Evolutionary conservation across 805 yeast genomes (phyloP).

Genomic region (Candida mattraensis): DNA sequence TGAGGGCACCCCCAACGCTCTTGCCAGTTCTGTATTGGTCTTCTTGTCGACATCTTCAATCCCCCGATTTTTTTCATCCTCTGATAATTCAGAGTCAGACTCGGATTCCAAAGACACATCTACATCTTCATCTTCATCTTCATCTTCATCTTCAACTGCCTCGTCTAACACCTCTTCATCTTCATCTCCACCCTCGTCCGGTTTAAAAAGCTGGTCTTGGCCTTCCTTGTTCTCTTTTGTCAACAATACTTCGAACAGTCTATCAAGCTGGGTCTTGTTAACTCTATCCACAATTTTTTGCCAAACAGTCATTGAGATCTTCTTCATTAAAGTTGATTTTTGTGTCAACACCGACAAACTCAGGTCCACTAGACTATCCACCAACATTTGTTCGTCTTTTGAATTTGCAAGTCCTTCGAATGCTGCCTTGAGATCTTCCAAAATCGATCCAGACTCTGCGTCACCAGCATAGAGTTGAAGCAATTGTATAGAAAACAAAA

Average conservation of each 20-base stretch:
- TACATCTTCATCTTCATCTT: conserved; percentile 35
- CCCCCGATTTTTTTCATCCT: conserved; percentile 44
- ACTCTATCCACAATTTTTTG: conserved; percentile 52
- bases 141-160: conserved; percentile 33
- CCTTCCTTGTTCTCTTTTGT: conserved; percentile 83
- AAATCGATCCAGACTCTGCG: conserved; percentile 69
- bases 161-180: conserved; percentile 48
- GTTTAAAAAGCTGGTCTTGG: conserved; percentile 71
- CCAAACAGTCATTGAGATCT: conserved; percentile 48
- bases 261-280: conserved; percentile 43
- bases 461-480: conserved; percentile 78
- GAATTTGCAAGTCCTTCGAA: conserved; percentile 48
- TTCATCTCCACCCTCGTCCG: conserved; percentile 49
- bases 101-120: conserved; percentile 38
- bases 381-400: conserved; percentile 37
- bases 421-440: conserved; percentile 69
- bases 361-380: conserved; percentile 47
- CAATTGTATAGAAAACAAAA: conserved; percentile 72
- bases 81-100: conserved; percentile 41
- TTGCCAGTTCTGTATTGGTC: conserved; percentile 65
- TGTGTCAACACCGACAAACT: conserved; percentile 57
- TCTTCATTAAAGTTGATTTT: conserved; percentile 56
- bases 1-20: conserved; percentile 64
- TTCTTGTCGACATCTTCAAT: conserved; percentile 38
- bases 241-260: conserved; percentile 53